Evolutionary conservation across 306 rosid genomes (phyloP).

Genomic region (Erythrophleum fordii): DNA sequence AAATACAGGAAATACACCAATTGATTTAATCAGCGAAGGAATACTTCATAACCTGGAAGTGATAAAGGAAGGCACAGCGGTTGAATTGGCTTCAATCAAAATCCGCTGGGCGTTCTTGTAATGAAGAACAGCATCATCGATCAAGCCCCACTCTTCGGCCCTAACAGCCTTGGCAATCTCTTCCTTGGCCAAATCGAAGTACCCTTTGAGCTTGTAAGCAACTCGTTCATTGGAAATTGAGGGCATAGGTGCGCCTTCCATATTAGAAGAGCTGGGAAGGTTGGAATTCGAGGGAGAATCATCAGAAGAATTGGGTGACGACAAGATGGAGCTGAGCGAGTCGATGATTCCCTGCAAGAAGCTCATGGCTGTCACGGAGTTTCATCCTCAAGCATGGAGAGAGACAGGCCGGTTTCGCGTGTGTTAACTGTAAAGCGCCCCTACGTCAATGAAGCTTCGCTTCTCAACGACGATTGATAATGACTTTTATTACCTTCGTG

Average conservation of each 20-base stretch:
- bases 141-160: slow-evolving; percentile 95
- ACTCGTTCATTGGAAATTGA: slow-evolving; percentile 84
- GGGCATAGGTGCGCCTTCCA: slow-evolving; percentile 62
- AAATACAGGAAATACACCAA: background rate
- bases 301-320: slow-evolving; percentile 41
- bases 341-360: slow-evolving; percentile 72
- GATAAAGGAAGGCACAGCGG: slow-evolving; percentile 76
- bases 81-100: slow-evolving; percentile 79
- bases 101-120: slow-evolving; percentile 79
- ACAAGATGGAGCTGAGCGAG: slow-evolving; percentile 66
- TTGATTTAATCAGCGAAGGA: background rate
- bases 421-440: background rate
- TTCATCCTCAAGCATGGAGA: background rate
- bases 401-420: background rate
- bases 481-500: background rate
- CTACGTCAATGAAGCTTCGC: background rate
- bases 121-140: slow-evolving; percentile 80
- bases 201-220: slow-evolving; percentile 90
- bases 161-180: slow-evolving; percentile 94
- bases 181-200: slow-evolving; percentile 81
- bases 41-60: slow-evolving; percentile 56
- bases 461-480: background rate
- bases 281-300: slow-evolving; percentile 44
- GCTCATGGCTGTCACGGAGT: slow-evolving; percentile 52
- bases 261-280: slow-evolving; percentile 47